Percentiles rank a stretch among this genome's conserved stretches.
Evolutionary conservation across 331 rosid genomes (phyloP).

Genomic region (Saraca asoca): DNA sequence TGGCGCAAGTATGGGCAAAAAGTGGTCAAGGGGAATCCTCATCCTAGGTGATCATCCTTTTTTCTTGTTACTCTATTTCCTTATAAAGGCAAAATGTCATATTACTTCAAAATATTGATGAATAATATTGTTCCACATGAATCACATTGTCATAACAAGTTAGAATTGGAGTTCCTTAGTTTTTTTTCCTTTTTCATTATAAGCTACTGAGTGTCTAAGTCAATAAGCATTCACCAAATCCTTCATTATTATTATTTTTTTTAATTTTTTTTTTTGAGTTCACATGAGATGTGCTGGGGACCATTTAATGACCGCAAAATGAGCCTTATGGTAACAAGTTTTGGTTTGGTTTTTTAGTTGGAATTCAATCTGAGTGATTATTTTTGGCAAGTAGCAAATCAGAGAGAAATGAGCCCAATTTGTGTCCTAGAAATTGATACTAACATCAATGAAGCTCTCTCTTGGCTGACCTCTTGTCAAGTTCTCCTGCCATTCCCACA

Average conservation of each 20-base stretch:
- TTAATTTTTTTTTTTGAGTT: conserved; percentile 17
- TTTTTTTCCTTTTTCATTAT: conserved; percentile 17
- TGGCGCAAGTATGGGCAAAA: conserved; percentile 99
- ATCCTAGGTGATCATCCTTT: conserved; percentile 71
- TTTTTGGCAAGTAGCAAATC: neutral
- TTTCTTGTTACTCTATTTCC: conserved; percentile 24
- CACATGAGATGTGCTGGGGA: neutral
- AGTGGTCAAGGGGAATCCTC: conserved; percentile 97
- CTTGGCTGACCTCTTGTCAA: neutral
- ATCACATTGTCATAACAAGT: conserved; percentile 1
- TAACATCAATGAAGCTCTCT: neutral
- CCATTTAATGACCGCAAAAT: neutral
- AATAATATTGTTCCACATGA: neutral
- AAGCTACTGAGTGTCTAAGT: conserved; percentile 5
- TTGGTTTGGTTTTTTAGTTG: conserved; percentile 25
- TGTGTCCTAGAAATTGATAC: neutral
- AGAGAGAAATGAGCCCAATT: neutral
- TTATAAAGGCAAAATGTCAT: neutral
- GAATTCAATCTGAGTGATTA: conserved; percentile 12
- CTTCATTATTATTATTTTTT: conserved; percentile 18
- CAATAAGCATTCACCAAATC: neutral
- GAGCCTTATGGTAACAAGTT: neutral
- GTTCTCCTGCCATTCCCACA: too few species aligned
- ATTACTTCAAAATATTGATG: conserved; percentile 2
- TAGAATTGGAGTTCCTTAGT: conserved; percentile 3